These are phyloP conservation scores for Trametes coccinea DNA, from an alignment of 768 basidiomycete species.

Conservation along the genomic window DNA sequence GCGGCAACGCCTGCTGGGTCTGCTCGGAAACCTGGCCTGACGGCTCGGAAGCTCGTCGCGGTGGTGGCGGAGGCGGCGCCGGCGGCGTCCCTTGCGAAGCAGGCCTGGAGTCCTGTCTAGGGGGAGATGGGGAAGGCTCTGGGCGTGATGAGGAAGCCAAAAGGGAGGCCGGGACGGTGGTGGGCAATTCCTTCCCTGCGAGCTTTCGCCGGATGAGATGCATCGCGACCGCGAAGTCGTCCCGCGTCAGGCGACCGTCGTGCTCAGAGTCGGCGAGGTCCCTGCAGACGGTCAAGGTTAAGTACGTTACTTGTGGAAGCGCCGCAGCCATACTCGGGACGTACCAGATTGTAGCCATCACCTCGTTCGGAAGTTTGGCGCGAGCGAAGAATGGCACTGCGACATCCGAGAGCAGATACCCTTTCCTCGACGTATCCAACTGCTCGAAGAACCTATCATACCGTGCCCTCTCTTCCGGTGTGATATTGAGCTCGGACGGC, in stretches of 20 bases:
- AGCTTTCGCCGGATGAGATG: constrained; percentile 86
- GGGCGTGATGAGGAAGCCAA: constrained; percentile 32
- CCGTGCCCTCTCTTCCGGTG: constrained; percentile 70
- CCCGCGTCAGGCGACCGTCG: constrained; percentile 80
- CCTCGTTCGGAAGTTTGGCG: constrained; percentile 75
- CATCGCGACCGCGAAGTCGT: constrained; percentile 95
- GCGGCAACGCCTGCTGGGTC: background rate
- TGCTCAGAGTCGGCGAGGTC: constrained; percentile 88
- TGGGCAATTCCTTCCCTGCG: constrained; percentile 72
- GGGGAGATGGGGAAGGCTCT: background rate
- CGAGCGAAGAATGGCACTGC: constrained; percentile 94
- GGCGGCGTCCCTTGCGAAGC: background rate
- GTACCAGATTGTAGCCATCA: constrained; percentile 86
- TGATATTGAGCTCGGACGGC: constrained; percentile 70
- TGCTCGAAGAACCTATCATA: constrained; percentile 79
- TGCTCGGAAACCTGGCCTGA: background rate
- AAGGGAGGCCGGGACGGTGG: constrained; percentile 23
- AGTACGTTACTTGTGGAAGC: no score
- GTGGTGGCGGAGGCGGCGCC: background rate
- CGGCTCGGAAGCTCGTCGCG: background rate
- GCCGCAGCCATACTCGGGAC: constrained; percentile 29
- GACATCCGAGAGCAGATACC: constrained; percentile 85
- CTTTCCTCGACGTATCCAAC: constrained; percentile 74
- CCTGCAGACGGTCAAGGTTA: constrained; percentile 48
- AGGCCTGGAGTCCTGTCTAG: background rate